Conservation (phyloP, 139 green algal genomes). For the Picochlorum sp. region DNA sequence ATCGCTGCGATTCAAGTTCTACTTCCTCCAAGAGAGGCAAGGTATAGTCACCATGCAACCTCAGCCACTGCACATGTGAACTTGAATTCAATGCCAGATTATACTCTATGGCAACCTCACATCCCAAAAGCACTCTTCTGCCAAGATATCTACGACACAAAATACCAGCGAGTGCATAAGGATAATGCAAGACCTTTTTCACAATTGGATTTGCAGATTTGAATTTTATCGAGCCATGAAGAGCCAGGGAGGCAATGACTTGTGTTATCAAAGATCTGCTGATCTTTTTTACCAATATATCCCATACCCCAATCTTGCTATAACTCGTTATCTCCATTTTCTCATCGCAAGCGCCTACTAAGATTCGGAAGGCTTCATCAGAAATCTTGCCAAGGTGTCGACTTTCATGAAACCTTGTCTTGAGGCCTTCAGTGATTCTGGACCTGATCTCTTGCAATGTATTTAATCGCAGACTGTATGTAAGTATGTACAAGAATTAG, state of each 20-base stretch:
- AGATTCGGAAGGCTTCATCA: constrained; percentile 49
- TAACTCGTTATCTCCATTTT: constrained; percentile 32
- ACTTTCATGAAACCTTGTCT: constrained; percentile 71
- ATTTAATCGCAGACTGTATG: neutral
- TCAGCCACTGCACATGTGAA: constrained; percentile 47
- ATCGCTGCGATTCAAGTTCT: constrained; percentile 21
- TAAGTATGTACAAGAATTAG: no score
- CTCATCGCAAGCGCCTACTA: constrained; percentile 58
- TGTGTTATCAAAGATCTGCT: no score
- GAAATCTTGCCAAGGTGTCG: constrained; percentile 50
- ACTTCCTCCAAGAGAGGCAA: constrained; percentile 26
- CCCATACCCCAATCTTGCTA: constrained; percentile 20
- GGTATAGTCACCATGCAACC: constrained; percentile 10
- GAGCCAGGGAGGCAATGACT: no score
- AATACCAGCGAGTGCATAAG: constrained; percentile 14
- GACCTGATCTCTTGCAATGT: constrained; percentile 31
- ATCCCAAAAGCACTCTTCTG: constrained; percentile 42
- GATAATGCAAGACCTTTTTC: constrained; percentile 12
- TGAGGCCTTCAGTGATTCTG: constrained; percentile 53
- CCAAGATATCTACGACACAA: constrained; percentile 33
- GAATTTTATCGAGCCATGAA: no score
- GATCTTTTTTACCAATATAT: constrained; percentile 7
- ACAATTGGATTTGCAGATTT: no score
- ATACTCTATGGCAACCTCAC: constrained; percentile 75
- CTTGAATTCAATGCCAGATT: constrained; percentile 57